Conservation (phyloP, 805 yeast genomes). For the Suhomyces sp. region DNA sequence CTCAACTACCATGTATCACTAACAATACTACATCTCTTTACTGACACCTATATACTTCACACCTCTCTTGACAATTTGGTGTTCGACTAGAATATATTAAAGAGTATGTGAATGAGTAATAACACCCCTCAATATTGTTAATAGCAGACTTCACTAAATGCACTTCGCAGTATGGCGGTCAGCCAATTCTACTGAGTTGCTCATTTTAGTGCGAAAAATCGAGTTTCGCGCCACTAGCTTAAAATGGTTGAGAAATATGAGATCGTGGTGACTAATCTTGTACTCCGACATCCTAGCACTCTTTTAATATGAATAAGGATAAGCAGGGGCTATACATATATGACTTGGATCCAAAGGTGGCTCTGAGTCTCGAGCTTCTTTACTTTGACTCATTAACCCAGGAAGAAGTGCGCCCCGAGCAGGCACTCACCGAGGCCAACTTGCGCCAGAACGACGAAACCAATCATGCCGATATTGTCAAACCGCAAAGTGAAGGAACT, state of each 20-base stretch:
- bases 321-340: conserved; percentile 47
- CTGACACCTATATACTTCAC: no score
- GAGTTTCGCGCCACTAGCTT: neutral
- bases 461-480: neutral
- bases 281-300: neutral
- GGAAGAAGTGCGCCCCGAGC: conserved; percentile 1
- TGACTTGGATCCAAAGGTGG: conserved; percentile 37
- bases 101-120: no score
- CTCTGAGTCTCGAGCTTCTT: conserved; percentile 48
- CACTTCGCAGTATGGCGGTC: neutral
- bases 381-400: conserved; percentile 51
- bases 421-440: neutral
- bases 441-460: neutral
- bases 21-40: no score
- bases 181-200: neutral
- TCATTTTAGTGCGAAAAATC: neutral
- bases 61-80: no score
- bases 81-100: no score
- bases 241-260: neutral
- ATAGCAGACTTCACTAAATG: neutral
- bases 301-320: neutral
- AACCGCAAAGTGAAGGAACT: neutral
- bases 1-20: no score
- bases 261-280: neutral
- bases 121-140: no score